These are phyloP conservation scores for Pueraria montana DNA, from an alignment of 306 rosid genomes.

Conservation along the genomic window DNA sequence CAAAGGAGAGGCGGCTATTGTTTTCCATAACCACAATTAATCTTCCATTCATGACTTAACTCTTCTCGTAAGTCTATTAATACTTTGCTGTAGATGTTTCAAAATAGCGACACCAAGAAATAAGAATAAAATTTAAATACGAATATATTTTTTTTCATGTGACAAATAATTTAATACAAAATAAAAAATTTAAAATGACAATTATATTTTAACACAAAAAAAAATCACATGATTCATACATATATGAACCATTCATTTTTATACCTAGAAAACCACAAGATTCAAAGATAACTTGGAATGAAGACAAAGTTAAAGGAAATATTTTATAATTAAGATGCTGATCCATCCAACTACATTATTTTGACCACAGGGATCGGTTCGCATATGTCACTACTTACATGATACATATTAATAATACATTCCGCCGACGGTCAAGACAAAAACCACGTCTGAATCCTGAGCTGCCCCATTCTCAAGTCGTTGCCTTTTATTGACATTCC, in stretches of 20 bases:
- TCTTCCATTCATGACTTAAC: neutral
- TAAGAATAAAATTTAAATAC: neutral
- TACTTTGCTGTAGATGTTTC: neutral
- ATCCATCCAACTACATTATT: slow-evolving; percentile 8
- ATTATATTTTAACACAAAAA: neutral
- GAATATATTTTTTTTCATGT: neutral
- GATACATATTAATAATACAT: neutral
- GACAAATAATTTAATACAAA: neutral
- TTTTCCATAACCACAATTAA: neutral
- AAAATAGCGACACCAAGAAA: neutral
- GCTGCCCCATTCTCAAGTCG: slow-evolving; percentile 46
- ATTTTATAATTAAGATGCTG: neutral
- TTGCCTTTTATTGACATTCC: slow-evolving; percentile 51
- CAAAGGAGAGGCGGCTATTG: neutral
- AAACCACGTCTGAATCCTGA: slow-evolving; percentile 41
- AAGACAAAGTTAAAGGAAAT: neutral
- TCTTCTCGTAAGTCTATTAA: neutral
- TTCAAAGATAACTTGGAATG: neutral
- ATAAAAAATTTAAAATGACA: neutral
- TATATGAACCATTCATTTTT: neutral
- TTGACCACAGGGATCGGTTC: slow-evolving; percentile 50
- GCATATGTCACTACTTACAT: slow-evolving; percentile 21
- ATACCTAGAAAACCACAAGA: neutral
- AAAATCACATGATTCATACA: slow-evolving; percentile 8
- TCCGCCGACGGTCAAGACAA: slow-evolving; percentile 72